Evolutionary conservation across 2,329 filamentous ascomycete species (phyloP), one percentile per base, ranked within the genome.

Genomic region (Didymella sp.): DNA sequence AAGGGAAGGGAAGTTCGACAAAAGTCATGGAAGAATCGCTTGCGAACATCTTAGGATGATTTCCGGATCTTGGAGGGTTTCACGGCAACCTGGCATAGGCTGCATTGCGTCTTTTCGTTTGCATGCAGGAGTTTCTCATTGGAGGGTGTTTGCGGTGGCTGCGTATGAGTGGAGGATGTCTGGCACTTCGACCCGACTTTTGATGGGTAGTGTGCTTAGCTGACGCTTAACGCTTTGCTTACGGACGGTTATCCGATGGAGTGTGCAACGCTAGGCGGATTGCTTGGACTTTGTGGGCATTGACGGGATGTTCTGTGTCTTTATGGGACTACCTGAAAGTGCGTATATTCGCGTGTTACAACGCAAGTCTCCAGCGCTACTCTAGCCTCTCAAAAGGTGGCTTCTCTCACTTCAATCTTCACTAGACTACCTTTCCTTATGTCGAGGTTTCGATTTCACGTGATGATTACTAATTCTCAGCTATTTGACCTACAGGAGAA

Each of bases 111-210:
- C 59, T 61, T 56, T 62, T 61, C 25, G 58, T 66, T 66, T 74
- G 73, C 73, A 75, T 75, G 72, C 67, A 64, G 73, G 71, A 72
- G 72, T 74, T 72, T 52, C 64, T 69, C 55, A 65, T 70, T 65
- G 56, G 55, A 66, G 61, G 62, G 60, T 66, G 56, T 60, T 71
- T 68, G 60, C 56, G 58, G 58, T 60, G 62, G 62, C 58, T 67
- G 63, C 60, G 61, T 61, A 59, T 66, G 49, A 55, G 58, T 53
- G 38, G 49, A 56, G 45, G 59, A 62, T 56, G 60, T 53, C 60
- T 47, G 30, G 43, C 37, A 46, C 45, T 33, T 22, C 37, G 24
- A 25, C 41, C 48, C 31, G n/a, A 37, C 24, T 51, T 33, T 27
- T 44, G 37, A 33, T 37, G 51, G 46, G 46, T 54, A 21, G 41